phyloP scores from a whole-genome alignment of 2,329 filamentous ascomycete genomes.

The Arthrobotrys pseudoclavata region DNA sequence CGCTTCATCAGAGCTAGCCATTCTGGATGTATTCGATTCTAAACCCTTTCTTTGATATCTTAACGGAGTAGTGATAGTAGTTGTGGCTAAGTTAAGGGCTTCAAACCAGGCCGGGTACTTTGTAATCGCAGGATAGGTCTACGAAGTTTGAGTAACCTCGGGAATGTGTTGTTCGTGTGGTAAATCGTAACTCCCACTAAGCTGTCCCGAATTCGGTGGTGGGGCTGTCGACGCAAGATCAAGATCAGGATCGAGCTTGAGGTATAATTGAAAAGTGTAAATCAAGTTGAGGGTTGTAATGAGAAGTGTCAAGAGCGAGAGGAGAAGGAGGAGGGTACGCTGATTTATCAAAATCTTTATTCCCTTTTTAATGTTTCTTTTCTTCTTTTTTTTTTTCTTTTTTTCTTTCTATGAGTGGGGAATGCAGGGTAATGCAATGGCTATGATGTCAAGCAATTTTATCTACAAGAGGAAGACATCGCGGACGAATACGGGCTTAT shows the following conservation, averaged over 20 bases:
- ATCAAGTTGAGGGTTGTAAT: slow-evolving; percentile 12
- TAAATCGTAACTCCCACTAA: slow-evolving; percentile 23
- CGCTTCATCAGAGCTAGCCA: slow-evolving; percentile 57
- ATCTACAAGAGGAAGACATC: not conserved
- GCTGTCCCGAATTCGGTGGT: not conserved
- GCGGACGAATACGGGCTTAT: not conserved
- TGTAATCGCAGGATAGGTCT: no score
- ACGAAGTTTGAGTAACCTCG: not conserved
- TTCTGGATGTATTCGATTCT: not conserved
- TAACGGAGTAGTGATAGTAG: not conserved
- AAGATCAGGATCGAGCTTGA: slow-evolving; percentile 7
- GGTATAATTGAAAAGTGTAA: slow-evolving; percentile 14
- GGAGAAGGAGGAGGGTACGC: slow-evolving; percentile 7
- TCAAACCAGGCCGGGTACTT: slow-evolving; percentile 22
- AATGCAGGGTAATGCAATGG: not conserved
- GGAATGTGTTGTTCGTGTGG: slow-evolving; percentile 51
- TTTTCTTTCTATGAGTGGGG: not conserved
- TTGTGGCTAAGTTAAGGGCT: slow-evolving; percentile 38
- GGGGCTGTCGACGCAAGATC: slow-evolving; percentile 1
- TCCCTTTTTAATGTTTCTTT: not conserved
- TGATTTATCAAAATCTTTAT: slow-evolving; percentile 9
- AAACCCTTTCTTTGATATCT: not conserved
- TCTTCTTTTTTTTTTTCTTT: not conserved
- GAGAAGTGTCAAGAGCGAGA: slow-evolving; percentile 25
- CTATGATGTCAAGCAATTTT: not conserved